Conservation (phyloP, 78 protist genomes). For the Neovahlkampfia damariscottae region DNA sequence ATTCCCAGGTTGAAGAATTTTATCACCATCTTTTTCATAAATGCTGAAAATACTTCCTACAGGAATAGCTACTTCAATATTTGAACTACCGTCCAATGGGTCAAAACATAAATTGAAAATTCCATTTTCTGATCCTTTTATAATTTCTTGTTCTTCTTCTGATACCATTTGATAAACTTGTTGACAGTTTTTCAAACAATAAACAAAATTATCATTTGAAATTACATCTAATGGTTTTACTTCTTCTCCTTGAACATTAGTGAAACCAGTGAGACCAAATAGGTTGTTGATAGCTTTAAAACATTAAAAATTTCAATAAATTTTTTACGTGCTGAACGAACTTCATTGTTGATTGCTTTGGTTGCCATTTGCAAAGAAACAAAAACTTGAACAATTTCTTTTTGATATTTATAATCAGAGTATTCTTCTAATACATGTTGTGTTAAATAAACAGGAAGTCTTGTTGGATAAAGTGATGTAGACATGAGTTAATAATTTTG, state of each 20-base stretch:
- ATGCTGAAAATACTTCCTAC: conserved; percentile 71
- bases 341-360: not conserved
- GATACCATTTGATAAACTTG: conserved; percentile 29
- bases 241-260: conserved; percentile 42
- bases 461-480: too few species aligned
- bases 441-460: too few species aligned
- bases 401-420: too few species aligned
- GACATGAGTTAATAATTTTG: too few species aligned
- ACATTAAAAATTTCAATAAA: not conserved
- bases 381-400: too few species aligned
- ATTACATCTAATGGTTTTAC: conserved; percentile 55
- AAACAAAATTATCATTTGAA: conserved; percentile 30
- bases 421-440: too few species aligned
- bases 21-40: conserved; percentile 18
- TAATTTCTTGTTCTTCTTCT: conserved; percentile 45
- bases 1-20: conserved; percentile 34
- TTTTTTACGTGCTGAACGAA: not conserved
- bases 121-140: conserved; percentile 24
- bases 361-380: too few species aligned
- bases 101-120: conserved; percentile 48
- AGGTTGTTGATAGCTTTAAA: conserved; percentile 31
- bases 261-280: conserved; percentile 11
- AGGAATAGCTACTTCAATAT: conserved; percentile 54
- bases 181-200: not conserved
- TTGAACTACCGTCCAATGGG: conserved; percentile 65